These are phyloP conservation scores for Candida bentonensis DNA, from an alignment of 805 yeast species.

Conservation along the genomic window DNA sequence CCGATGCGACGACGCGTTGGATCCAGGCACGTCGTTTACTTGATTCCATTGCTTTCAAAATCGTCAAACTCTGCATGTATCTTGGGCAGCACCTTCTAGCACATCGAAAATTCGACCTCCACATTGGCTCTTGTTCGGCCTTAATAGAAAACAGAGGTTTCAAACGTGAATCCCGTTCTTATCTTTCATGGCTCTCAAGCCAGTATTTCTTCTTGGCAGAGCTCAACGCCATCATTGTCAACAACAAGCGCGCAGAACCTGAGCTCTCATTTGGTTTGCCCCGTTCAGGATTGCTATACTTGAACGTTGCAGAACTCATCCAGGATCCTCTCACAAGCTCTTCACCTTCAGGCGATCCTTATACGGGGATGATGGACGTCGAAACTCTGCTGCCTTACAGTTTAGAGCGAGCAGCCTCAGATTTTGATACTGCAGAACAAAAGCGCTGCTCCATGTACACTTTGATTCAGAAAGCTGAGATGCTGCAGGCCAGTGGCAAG, in stretches of 20 bases:
- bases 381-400: not conserved
- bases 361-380: not conserved
- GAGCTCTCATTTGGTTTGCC: constrained; percentile 13
- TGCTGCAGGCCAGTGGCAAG: not conserved
- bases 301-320: constrained; percentile 7
- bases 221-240: constrained; percentile 29
- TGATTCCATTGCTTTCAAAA: constrained; percentile 48
- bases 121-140: constrained; percentile 36
- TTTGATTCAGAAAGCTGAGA: not conserved
- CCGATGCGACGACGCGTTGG: constrained; percentile 5
- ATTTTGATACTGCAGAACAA: not conserved
- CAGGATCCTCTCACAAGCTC: not conserved
- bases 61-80: constrained; percentile 45
- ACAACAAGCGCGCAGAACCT: constrained; percentile 11
- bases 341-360: not conserved
- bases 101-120: constrained; percentile 47
- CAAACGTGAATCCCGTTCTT: constrained; percentile 14
- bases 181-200: constrained; percentile 36
- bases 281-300: constrained; percentile 11
- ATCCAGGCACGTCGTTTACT: constrained; percentile 20
- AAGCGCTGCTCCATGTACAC: not conserved
- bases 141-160: constrained; percentile 20
- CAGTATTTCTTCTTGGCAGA: constrained; percentile 57
- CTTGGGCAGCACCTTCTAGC: constrained; percentile 45
- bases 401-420: not conserved